phyloP scores from a whole-genome alignment of 495 filamentous ascomycete species.

The Lasiosphaeria miniovina region DNA sequence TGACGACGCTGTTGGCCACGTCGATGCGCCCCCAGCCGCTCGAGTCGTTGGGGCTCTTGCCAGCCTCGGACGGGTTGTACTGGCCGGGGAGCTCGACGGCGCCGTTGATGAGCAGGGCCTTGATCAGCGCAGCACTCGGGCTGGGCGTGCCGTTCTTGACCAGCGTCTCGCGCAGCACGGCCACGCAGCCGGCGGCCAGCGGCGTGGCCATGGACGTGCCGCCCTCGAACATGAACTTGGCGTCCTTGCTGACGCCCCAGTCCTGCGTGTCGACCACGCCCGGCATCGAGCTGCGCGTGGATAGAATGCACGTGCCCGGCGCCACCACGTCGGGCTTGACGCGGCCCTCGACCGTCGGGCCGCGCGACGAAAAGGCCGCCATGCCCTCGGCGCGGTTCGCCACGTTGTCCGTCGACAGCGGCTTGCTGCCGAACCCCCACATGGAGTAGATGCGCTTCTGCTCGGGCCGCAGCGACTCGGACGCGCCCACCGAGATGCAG shows the following conservation, averaged over 20 bases:
- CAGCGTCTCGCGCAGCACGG: slow-evolving; percentile 7
- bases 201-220: slow-evolving; percentile 13
- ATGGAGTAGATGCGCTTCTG: not conserved
- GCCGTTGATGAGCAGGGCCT: slow-evolving; percentile 1
- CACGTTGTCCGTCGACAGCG: not conserved
- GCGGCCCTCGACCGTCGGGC: slow-evolving; percentile 5
- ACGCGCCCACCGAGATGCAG: slow-evolving; percentile 13
- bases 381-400: slow-evolving; percentile 5
- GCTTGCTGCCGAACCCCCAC: not conserved
- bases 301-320: slow-evolving; percentile 7
- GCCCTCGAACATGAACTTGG: slow-evolving; percentile 2
- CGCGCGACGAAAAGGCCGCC: slow-evolving; percentile 5
- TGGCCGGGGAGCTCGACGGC: no score
- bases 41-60: no score
- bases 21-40: no score
- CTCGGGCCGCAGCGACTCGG: slow-evolving; percentile 1
- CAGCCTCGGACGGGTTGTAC: no score
- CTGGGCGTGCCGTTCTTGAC: slow-evolving; percentile 2
- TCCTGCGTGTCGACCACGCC: not conserved
- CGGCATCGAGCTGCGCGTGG: not conserved
- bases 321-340: slow-evolving; percentile 15
- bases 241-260: slow-evolving; percentile 4
- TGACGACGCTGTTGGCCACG: no score
- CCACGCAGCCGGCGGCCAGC: slow-evolving; percentile 7
- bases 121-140: slow-evolving; percentile 6